These are phyloP conservation scores for Penicillium digitatum DNA, from an alignment of 2,329 filamentous ascomycete genomes.

Conservation along the genomic window DNA sequence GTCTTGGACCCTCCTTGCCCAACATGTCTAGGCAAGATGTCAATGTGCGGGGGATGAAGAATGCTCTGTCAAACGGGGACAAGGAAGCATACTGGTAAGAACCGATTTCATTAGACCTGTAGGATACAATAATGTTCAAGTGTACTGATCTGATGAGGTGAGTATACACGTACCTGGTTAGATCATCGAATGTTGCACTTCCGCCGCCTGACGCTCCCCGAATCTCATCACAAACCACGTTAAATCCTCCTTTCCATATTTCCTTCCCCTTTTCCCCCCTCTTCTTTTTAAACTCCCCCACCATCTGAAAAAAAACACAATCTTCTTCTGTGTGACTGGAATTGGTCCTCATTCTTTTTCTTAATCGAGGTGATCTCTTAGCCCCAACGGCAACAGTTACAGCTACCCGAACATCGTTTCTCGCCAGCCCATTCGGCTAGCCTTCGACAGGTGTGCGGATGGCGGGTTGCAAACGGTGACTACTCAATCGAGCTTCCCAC, in stretches of 20 bases:
- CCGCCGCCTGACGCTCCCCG: constrained; percentile 35
- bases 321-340: not conserved
- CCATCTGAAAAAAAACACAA: not conserved
- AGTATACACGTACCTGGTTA: constrained; percentile 8
- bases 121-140: not conserved
- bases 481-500: constrained; percentile 30
- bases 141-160: no score
- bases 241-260: constrained; percentile 14
- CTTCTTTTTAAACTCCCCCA: constrained; percentile 3
- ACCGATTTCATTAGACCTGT: no score
- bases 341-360: not conserved
- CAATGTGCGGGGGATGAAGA: not conserved
- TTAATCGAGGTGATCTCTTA: not conserved
- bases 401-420: constrained; percentile 5
- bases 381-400: constrained; percentile 1
- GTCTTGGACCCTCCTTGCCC: constrained; percentile 4
- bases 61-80: not conserved
- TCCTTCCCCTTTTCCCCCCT: not conserved
- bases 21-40: not conserved
- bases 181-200: constrained; percentile 32
- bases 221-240: constrained; percentile 31
- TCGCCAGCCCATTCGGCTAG: constrained; percentile 12
- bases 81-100: not conserved
- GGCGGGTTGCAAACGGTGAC: constrained; percentile 41
- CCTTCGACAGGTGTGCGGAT: constrained; percentile 33